phyloP scores from a whole-genome alignment of 345 rosid genomes.

The Heritiera fomes region DNA sequence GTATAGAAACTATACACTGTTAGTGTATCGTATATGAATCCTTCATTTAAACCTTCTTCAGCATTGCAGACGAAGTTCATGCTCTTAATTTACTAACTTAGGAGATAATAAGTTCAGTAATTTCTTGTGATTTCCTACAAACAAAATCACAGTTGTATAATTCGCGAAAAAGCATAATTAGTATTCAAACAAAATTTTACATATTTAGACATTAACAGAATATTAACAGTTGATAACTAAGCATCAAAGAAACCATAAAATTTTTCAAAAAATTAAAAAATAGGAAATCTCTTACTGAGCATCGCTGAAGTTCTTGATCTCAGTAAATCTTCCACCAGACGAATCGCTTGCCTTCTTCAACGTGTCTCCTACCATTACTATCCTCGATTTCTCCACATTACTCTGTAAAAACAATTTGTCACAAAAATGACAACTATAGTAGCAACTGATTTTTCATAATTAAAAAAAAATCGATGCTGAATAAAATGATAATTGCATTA shows the following conservation, averaged over 20 bases:
- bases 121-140: neutral
- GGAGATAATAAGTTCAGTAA: neutral
- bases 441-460: neutral
- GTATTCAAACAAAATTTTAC: too few species aligned
- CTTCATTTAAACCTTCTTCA: neutral
- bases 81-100: neutral
- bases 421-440: neutral
- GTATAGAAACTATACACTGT: too few species aligned
- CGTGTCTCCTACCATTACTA: conserved; percentile 86
- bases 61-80: neutral
- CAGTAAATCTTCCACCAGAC: conserved; percentile 50
- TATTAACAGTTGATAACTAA: neutral
- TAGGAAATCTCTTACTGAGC: conserved; percentile 46
- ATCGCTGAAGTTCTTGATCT: conserved; percentile 62
- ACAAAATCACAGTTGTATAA: too few species aligned
- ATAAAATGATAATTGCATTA: conserved; percentile 26
- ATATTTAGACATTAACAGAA: neutral
- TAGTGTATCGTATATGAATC: too few species aligned
- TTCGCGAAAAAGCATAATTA: too few species aligned
- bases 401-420: conserved; percentile 42
- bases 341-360: conserved; percentile 66
- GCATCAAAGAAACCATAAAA: neutral
- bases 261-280: neutral
- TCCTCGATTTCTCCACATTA: conserved; percentile 87
- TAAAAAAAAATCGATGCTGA: neutral